Evolutionary conservation across 768 basidiomycete species (phyloP).

Genomic region (Calocera cornea): DNA sequence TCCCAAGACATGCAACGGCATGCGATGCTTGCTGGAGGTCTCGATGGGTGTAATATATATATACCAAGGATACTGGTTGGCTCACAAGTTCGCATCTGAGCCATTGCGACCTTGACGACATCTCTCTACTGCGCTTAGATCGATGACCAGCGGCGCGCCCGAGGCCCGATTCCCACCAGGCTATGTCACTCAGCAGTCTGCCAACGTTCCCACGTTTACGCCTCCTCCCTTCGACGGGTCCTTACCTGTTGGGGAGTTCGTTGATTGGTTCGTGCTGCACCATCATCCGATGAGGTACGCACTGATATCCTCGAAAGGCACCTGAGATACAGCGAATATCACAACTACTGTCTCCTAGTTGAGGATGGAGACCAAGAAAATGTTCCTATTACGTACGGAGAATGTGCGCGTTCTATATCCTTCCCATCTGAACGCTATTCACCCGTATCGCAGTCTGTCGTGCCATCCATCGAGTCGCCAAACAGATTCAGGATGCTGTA

Average conservation of each 20-base stretch:
- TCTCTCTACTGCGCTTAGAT: too few relatives aligned
- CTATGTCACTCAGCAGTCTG: neutral
- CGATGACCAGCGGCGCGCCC: too few relatives aligned
- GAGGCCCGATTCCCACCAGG: neutral
- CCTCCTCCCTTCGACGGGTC: neutral
- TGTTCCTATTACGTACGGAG: neutral
- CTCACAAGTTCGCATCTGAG: too few relatives aligned
- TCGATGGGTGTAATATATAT: too few relatives aligned
- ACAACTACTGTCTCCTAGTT: neutral
- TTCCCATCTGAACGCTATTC: too few relatives aligned
- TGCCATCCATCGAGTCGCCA: neutral
- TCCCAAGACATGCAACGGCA: too few relatives aligned
- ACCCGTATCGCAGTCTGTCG: neutral
- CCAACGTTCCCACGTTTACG: neutral
- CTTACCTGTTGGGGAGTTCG: neutral
- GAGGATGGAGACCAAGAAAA: conserved; percentile 1
- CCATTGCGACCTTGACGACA: too few relatives aligned
- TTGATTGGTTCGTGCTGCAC: neutral
- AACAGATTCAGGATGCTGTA: neutral
- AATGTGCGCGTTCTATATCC: neutral
- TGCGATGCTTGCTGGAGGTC: too few relatives aligned
- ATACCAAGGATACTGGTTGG: too few relatives aligned
- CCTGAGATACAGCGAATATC: neutral
- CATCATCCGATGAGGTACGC: too few relatives aligned
- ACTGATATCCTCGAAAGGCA: neutral